Percentiles rank a stretch among this genome's conserved stretches.
Evolutionary conservation across 1,139 yeast genomes (phyloP).

Genomic region (Yamadazyma epiphylla): DNA sequence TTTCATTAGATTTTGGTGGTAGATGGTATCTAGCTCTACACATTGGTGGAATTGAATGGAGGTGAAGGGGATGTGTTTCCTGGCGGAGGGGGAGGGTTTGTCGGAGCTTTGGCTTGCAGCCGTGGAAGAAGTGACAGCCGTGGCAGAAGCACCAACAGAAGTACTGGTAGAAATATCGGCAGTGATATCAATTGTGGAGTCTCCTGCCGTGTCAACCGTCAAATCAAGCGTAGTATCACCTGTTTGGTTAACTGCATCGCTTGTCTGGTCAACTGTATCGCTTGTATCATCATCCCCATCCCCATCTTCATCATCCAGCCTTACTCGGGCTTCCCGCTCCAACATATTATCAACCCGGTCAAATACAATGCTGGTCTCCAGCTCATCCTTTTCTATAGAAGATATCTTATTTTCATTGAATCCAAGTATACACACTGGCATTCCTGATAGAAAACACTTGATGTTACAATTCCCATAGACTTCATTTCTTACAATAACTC

Average conservation of each 20-base stretch:
- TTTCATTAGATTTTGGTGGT: constrained; percentile 34
- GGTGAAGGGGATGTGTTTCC: constrained; percentile 28
- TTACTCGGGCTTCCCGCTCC: constrained; percentile 3
- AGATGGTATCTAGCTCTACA: constrained; percentile 36
- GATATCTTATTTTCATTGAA: constrained; percentile 38
- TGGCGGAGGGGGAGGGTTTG: constrained; percentile 1
- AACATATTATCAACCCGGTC: constrained; percentile 4
- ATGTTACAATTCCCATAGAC: constrained; percentile 35
- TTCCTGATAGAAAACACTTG: constrained; percentile 43
- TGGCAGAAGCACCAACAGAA: constrained; percentile 2
- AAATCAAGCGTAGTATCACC: constrained; percentile 11
- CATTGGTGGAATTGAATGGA: constrained; percentile 48
- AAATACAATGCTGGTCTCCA: not conserved
- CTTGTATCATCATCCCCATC: constrained; percentile 5
- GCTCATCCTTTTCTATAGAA: constrained; percentile 11
- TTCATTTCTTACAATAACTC: constrained; percentile 29
- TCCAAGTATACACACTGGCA: constrained; percentile 44
- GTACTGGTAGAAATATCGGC: constrained; percentile 2
- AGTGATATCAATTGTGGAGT: constrained; percentile 4
- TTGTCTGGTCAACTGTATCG: constrained; percentile 8
- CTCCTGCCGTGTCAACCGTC: constrained; percentile 1
- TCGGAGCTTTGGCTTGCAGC: not conserved
- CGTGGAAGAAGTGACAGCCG: not conserved
- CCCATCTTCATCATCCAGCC: constrained; percentile 6
- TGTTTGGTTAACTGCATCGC: constrained; percentile 16